Evolutionary conservation across 345 rosid species (phyloP).

Genomic region (Lumnitzera racemosa): DNA sequence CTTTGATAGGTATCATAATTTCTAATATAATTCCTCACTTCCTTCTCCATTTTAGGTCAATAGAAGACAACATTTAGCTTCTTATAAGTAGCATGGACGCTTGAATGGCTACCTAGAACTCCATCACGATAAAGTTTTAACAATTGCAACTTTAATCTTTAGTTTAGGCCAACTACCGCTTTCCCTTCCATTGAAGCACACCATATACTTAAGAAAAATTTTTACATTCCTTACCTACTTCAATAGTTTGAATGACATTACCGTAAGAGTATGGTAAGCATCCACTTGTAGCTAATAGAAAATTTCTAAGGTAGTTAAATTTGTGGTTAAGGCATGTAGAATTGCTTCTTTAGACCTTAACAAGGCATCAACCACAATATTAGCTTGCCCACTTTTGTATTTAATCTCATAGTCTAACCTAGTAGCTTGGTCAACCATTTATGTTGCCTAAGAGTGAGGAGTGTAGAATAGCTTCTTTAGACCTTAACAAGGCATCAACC

Average conservation of each 20-base stretch:
- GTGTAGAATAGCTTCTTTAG: background rate
- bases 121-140: background rate
- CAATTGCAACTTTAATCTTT: background rate
- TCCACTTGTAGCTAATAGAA: background rate
- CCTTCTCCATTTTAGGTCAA: background rate
- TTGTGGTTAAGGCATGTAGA: too few relatives aligned
- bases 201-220: background rate
- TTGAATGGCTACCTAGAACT: background rate
- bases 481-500: background rate
- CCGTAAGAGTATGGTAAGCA: too few relatives aligned
- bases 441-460: too few relatives aligned
- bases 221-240: too few relatives aligned
- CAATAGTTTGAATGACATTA: too few relatives aligned
- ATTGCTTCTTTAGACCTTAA: background rate
- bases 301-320: too few relatives aligned
- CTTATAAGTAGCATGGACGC: background rate
- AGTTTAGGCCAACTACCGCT: background rate
- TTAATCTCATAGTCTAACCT: background rate
- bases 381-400: background rate
- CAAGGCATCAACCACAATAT: conserved; percentile 1
- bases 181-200: background rate
- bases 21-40: background rate
- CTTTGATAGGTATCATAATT: background rate
- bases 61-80: background rate
- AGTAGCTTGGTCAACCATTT: too few relatives aligned